Evolutionary conservation across 495 filamentous ascomycete species (phyloP), one percentile per base, ranked within the genome.

Genomic region (Penicillium ochrochloron): DNA sequence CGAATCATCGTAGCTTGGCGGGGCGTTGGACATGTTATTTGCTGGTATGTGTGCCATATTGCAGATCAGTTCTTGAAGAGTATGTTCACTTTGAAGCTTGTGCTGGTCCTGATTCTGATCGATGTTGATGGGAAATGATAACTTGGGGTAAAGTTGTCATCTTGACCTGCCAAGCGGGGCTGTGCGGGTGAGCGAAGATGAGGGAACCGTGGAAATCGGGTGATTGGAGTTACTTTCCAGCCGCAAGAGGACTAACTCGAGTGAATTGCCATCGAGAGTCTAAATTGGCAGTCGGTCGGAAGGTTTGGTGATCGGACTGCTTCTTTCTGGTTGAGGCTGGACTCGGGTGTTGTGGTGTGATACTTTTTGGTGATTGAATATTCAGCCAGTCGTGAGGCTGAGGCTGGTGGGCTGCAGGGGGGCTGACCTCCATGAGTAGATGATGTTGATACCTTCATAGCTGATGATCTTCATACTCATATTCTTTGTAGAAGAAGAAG

Each of bases 1-100:
- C 29, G 59, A 58, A 27, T 60, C 69, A 25, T 74, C 64, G 59
- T 81, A 78, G 19, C 75, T 75, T 2, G 80, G 79, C 34, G 78
- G 78, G 48, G 73, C 67, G 10, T 67, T 75, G 51, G 52, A 12
- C 61, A 57, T 21, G 23, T 42, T 48, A 17, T 34, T 21, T 25
- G 19, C n/a, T 7, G 34, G 27, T n/a, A 31, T 52, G 6, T 33
- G 25, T 5, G 31, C 31, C 27, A 52, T 58, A 7, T 46, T 37
- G 41, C n/a, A 48, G 5, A 12, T 12, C 21, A n/a, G 42, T 44
- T 21, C n/a, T 19, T 7, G 42, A 44, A 8, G 7, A 44, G 10
- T 7, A 8, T 44, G n/a, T 44, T 5, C n/a, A 7, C 33, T 61
- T 41, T 15, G 21, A 23, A 35, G 15, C 14, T 54, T 19, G 29